phyloP scores from a whole-genome alignment of 768 basidiomycete species.

The Termitomyces sp. region DNA sequence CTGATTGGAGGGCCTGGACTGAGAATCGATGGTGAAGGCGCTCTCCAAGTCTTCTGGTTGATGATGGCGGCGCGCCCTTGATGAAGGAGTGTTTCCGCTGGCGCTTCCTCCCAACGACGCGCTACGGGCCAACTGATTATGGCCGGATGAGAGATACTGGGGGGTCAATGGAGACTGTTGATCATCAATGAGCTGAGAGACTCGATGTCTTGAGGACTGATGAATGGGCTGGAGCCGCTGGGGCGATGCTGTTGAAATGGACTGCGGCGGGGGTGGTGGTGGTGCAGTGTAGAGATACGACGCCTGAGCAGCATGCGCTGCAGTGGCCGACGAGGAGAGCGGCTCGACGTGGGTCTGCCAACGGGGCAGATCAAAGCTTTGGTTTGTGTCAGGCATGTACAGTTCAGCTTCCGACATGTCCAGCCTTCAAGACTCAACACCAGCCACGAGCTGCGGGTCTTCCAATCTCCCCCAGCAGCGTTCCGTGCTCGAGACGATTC shows the following conservation, averaged over 20 bases:
- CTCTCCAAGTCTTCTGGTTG: constrained; percentile 65
- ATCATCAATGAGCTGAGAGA: constrained; percentile 65
- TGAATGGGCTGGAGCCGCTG: constrained; percentile 48
- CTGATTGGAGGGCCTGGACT: constrained; percentile 37
- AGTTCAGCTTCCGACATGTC: constrained; percentile 73
- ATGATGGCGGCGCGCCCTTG: constrained; percentile 60
- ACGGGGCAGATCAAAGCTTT: constrained; percentile 78
- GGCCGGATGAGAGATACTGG: constrained; percentile 46
- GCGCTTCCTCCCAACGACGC: constrained; percentile 54
- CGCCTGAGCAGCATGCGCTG: constrained; percentile 53
- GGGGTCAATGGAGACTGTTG: constrained; percentile 39
- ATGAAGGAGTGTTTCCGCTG: constrained; percentile 29
- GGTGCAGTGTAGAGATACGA: constrained; percentile 51
- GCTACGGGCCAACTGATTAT: constrained; percentile 58
- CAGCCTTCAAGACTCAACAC: constrained; percentile 16
- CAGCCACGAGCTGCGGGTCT: constrained; percentile 6
- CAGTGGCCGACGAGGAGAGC: constrained; percentile 35
- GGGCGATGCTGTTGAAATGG: constrained; percentile 30
- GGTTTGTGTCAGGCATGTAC: constrained; percentile 74
- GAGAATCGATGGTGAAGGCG: constrained; percentile 35
- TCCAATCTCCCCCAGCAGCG: not conserved
- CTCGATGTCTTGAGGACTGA: constrained; percentile 50
- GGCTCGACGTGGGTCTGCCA: constrained; percentile 63
- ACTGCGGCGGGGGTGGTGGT: constrained; percentile 45
- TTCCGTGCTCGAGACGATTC: not conserved